Evolutionary conservation across 164 flowering plant species (phyloP).

Genomic region (Akebia trifoliata): DNA sequence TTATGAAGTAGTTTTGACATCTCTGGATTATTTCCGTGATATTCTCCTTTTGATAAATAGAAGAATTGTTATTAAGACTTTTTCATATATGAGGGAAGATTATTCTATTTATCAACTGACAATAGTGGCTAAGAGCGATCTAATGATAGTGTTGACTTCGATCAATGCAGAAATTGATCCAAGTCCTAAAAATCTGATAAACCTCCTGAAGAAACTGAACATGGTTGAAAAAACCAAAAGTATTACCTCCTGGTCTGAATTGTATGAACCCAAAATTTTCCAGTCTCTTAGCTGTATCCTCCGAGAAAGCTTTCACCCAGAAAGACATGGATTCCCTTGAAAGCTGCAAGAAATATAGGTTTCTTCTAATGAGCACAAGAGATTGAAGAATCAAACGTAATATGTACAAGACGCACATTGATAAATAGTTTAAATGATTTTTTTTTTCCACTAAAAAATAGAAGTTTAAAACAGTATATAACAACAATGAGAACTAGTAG

Average conservation of each 20-base stretch:
- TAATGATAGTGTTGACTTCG: no score
- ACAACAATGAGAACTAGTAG: neutral
- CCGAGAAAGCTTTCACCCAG: slow-evolving; percentile 99
- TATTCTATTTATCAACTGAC: neutral
- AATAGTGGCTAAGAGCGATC: no score
- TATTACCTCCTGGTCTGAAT: slow-evolving; percentile 90
- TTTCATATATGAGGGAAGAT: neutral
- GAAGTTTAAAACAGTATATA: no score
- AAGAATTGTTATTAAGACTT: neutral
- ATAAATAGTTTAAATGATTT: no score
- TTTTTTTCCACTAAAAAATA: no score
- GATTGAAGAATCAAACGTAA: neutral
- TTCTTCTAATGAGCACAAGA: neutral
- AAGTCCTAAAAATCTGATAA: neutral
- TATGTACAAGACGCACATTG: no score
- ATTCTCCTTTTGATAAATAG: slow-evolving; percentile 59
- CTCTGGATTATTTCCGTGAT: slow-evolving; percentile 98
- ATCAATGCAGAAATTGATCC: no score
- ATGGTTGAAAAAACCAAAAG: slow-evolving; percentile 1
- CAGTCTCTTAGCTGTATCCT: slow-evolving; percentile 94
- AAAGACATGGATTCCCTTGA: slow-evolving; percentile 91
- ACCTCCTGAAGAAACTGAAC: no score
- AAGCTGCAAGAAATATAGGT: slow-evolving; percentile 47
- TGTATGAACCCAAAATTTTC: slow-evolving; percentile 98
- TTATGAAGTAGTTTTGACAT: slow-evolving; percentile 99